phyloP scores from a whole-genome alignment of 2,329 filamentous ascomycete genomes.

The Helotiales sp. region DNA sequence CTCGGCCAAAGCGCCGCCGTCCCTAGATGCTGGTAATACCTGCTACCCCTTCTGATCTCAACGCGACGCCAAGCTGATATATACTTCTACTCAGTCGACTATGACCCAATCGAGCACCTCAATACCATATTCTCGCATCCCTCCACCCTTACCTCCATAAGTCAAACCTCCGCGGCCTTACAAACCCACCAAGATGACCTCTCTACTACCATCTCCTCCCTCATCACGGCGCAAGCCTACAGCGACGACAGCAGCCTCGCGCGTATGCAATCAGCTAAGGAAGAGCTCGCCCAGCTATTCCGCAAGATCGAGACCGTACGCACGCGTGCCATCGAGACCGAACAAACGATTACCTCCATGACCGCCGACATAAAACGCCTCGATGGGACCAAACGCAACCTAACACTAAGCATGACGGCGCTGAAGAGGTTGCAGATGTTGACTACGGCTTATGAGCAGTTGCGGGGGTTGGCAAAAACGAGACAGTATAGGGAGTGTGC shows the following conservation, averaged over 20 bases:
- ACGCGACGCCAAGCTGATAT: conserved; percentile 17
- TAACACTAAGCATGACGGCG: conserved; percentile 96
- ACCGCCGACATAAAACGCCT: conserved; percentile 97
- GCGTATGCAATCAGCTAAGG: conserved; percentile 88
- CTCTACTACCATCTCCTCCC: conserved; percentile 70
- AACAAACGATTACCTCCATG: conserved; percentile 97
- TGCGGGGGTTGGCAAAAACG: conserved; percentile 77
- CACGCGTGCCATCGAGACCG: conserved; percentile 84
- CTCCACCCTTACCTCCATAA: conserved; percentile 76
- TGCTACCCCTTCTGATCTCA: not conserved
- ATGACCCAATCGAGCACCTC: conserved; percentile 89
- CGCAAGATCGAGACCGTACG: conserved; percentile 93
- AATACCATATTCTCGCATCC: conserved; percentile 93
- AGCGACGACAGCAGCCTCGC: conserved; percentile 85
- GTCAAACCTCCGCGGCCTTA: conserved; percentile 72
- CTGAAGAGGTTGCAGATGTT: conserved; percentile 97
- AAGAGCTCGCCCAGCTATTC: conserved; percentile 87
- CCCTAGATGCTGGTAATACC: conserved; percentile 36
- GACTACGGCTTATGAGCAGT: conserved; percentile 97
- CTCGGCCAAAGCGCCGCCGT: conserved; percentile 27
- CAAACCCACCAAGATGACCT: conserved; percentile 78
- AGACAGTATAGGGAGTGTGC: conserved; percentile 95
- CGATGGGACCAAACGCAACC: conserved; percentile 93
- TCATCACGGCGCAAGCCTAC: conserved; percentile 75
- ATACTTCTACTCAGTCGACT: conserved; percentile 59